Evolutionary conservation across 495 filamentous ascomycete genomes (phyloP).

Genomic region (Xylaria venustula): DNA sequence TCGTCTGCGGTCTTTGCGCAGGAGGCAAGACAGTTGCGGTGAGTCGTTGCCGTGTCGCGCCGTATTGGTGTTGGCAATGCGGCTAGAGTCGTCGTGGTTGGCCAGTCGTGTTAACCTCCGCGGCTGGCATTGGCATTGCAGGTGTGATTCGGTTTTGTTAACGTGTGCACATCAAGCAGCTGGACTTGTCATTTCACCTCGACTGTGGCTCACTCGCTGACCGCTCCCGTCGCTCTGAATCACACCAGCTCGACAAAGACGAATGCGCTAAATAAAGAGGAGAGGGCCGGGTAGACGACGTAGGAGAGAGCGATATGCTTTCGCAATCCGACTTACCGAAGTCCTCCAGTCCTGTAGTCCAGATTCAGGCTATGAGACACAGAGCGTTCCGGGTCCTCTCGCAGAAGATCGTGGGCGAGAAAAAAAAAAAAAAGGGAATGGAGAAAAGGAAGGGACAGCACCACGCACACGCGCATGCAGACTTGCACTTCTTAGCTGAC

Average conservation of each 20-base stretch:
- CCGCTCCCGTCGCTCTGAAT: background rate
- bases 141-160: background rate
- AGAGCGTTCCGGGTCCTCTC: slow-evolving; percentile 12
- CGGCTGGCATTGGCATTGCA: background rate
- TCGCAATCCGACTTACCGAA: slow-evolving; percentile 11
- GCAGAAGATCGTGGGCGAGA: slow-evolving; percentile 11
- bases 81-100: background rate
- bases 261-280: background rate
- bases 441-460: slow-evolving; percentile 30
- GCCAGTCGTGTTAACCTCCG: background rate
- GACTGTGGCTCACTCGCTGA: background rate
- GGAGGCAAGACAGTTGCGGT: slow-evolving; percentile 7
- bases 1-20: background rate
- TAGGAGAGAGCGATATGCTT: background rate
- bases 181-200: background rate
- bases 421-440: slow-evolving; percentile 20
- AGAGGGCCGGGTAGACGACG: background rate
- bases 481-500: slow-evolving; percentile 21
- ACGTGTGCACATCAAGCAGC: background rate
- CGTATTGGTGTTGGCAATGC: background rate
- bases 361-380: slow-evolving; percentile 15
- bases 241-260: slow-evolving; percentile 4
- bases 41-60: slow-evolving; percentile 1
- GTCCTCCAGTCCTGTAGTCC: slow-evolving; percentile 13
- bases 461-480: slow-evolving; percentile 29